Evolutionary conservation across 257 asterid genomes (phyloP), one percentile per base, ranked within the genome.

Genomic region (Avicennia marina): DNA sequence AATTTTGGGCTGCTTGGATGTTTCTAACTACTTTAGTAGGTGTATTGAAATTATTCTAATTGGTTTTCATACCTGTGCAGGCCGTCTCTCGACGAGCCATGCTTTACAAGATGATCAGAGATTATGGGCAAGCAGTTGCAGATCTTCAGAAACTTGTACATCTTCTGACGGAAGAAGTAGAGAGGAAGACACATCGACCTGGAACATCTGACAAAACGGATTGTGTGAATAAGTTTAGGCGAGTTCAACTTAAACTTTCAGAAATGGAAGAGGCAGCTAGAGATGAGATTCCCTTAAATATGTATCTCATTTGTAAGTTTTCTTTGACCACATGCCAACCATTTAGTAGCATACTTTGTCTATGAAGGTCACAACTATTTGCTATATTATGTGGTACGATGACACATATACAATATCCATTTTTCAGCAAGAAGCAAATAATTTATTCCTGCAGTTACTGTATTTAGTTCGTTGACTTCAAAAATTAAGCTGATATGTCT

Each of bases 281-380:
- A 72, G 86, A 78, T 52, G 97, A 88, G 66, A 72, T 73, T 68
- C 85, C 87, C 47, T 75, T 93, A 73, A 84, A 93, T 71, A 63
- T 88, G 86, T 93, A 93, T 80, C 94, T 86, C 71, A 93, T 93
- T 74, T 93, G 98, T 93, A 77, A 88, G 98, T 80, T 49, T 47
- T n/a, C n/a, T 29, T 55, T 13, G 20, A n/a, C 52, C 12, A 22
- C 26, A 17, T 33, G 20, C 58, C 40, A n/a, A 1, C 58, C 19
- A 40, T 46, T 48, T 25, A 47, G 61, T 32, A 31, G 11, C 38
- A 53, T 26, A 15, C 55, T 53, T 24, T 25, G 9, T 42, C 26
- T 53, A 16, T 22, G 53, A 19, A 43, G 53, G 50, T 39, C 34
- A 24, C 7, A 32, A n/a, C 48, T 21, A 25, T 22, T 52, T 67